A percentile compares a stretch with the other conserved stretches of the same genome.
Evolutionary conservation across 2,329 filamentous ascomycete species (phyloP).

Genomic region (Fusarium sp.): DNA sequence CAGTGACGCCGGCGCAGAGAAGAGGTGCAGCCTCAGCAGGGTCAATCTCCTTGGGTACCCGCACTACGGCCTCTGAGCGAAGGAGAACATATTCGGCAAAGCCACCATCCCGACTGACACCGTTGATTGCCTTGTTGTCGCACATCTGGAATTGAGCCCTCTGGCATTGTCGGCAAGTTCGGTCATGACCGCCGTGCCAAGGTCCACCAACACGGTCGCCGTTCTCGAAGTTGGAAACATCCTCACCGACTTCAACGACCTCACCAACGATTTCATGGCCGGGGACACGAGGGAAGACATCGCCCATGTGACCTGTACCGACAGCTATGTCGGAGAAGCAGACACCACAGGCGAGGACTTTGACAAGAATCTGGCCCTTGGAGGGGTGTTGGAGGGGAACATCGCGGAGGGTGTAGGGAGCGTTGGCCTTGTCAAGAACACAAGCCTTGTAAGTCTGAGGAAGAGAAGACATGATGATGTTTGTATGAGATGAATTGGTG

Average conservation of each 20-base stretch:
- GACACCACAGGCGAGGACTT: slow-evolving; percentile 80
- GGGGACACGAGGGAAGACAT: slow-evolving; percentile 72
- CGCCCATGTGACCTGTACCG: slow-evolving; percentile 66
- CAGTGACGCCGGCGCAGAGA: slow-evolving; percentile 76
- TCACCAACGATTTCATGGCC: slow-evolving; percentile 82
- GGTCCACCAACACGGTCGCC: slow-evolving; percentile 76
- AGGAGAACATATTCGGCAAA: slow-evolving; percentile 76
- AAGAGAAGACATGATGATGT: slow-evolving; percentile 57
- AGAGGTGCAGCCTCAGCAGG: slow-evolving; percentile 70
- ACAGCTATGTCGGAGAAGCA: slow-evolving; percentile 74
- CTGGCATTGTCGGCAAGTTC: slow-evolving; percentile 73
- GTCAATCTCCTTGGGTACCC: slow-evolving; percentile 67
- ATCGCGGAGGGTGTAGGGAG: slow-evolving; percentile 71
- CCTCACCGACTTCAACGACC: slow-evolving; percentile 72
- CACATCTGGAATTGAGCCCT: slow-evolving; percentile 79
- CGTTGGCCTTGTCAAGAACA: slow-evolving; percentile 68
- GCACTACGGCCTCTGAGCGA: slow-evolving; percentile 72
- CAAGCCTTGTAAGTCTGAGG: slow-evolving; percentile 79
- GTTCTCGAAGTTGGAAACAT: slow-evolving; percentile 70
- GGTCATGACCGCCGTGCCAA: slow-evolving; percentile 69
- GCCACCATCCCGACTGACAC: slow-evolving; percentile 76
- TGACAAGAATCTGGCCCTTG: slow-evolving; percentile 75
- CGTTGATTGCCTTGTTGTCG: slow-evolving; percentile 73
- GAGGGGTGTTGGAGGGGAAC: slow-evolving; percentile 70
- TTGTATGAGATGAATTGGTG: not conserved